Conservation (phyloP, 257 asterid genomes). For the Rubia yunnanensis region DNA sequence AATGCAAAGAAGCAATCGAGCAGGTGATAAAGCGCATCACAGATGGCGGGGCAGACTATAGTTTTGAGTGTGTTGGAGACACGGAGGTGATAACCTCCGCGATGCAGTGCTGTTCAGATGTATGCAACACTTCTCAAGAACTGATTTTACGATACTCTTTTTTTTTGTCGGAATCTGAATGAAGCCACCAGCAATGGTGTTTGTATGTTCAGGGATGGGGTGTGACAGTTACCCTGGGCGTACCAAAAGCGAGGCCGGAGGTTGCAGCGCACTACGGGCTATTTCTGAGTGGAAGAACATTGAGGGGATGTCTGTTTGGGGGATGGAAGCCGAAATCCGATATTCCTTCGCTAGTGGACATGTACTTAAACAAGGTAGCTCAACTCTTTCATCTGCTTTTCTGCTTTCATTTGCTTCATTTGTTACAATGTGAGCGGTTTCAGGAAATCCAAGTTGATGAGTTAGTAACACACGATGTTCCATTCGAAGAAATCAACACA, state of each 20-base stretch:
- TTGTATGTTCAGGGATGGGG: slow-evolving; percentile 89
- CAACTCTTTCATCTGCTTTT: neutral
- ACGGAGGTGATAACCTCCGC: slow-evolving; percentile 69
- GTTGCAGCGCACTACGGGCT: slow-evolving; percentile 71
- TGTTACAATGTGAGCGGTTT: neutral
- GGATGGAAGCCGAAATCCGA: slow-evolving; percentile 98
- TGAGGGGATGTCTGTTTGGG: slow-evolving; percentile 80
- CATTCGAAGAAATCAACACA: slow-evolving; percentile 65
- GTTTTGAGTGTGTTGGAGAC: slow-evolving; percentile 96
- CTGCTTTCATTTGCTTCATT: neutral
- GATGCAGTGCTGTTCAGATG: slow-evolving; percentile 77
- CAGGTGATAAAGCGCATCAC: slow-evolving; percentile 72
- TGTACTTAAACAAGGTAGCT: slow-evolving; percentile 65
- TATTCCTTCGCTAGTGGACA: slow-evolving; percentile 72
- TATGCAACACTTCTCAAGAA: no score
- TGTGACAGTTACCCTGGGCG: slow-evolving; percentile 83
- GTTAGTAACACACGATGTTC: slow-evolving; percentile 56
- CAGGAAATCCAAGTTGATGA: slow-evolving; percentile 73
- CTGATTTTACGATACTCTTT: no score
- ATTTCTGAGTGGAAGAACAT: slow-evolving; percentile 67
- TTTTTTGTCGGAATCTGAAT: no score
- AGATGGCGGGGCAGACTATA: slow-evolving; percentile 88
- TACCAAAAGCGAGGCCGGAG: slow-evolving; percentile 77
- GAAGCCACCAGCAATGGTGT: no score
- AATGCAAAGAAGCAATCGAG: slow-evolving; percentile 69